phyloP scores from a whole-genome alignment of 441 rosid species.

The Gossypium armourianum region DNA sequence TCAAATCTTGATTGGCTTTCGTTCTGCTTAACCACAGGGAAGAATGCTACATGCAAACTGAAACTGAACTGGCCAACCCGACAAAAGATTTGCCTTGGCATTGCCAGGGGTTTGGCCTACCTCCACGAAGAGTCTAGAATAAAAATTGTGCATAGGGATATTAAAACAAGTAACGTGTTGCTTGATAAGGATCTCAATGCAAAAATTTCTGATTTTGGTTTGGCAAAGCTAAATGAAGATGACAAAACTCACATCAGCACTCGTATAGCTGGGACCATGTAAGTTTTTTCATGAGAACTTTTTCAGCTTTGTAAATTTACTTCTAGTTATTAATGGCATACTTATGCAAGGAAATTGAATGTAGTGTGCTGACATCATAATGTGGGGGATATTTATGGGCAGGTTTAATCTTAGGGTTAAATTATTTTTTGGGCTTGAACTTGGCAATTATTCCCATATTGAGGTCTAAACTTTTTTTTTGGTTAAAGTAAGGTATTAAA shows the following conservation, averaged over 20 bases:
- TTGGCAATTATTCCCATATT: too few species aligned
- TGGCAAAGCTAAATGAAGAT: slow-evolving; percentile 15
- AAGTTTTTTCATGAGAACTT: slow-evolving; percentile 20
- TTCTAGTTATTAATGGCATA: background rate
- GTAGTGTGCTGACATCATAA: background rate
- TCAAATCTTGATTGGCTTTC: background rate
- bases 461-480: too few species aligned
- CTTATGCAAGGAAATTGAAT: background rate
- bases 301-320: slow-evolving; percentile 7
- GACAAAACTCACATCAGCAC: slow-evolving; percentile 14
- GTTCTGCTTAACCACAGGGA: slow-evolving; percentile 31
- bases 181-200: slow-evolving; percentile 10
- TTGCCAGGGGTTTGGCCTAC: slow-evolving; percentile 66
- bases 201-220: slow-evolving; percentile 12
- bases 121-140: slow-evolving; percentile 78
- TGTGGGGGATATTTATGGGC: background rate
- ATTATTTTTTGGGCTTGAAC: too few species aligned
- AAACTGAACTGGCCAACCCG: slow-evolving; percentile 65
- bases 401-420: background rate
- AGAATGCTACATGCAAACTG: slow-evolving; percentile 30
- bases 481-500: too few species aligned
- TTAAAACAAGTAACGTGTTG: slow-evolving; percentile 66
- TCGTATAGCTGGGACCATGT: slow-evolving; percentile 66
- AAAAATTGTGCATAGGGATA: slow-evolving; percentile 81
- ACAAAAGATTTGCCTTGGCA: slow-evolving; percentile 53